A percentile compares a stretch with the other conserved stretches of the same genome.
Evolutionary conservation across 2,329 filamentous ascomycete genomes (phyloP).

Genomic region (Xylariaceae sp.): DNA sequence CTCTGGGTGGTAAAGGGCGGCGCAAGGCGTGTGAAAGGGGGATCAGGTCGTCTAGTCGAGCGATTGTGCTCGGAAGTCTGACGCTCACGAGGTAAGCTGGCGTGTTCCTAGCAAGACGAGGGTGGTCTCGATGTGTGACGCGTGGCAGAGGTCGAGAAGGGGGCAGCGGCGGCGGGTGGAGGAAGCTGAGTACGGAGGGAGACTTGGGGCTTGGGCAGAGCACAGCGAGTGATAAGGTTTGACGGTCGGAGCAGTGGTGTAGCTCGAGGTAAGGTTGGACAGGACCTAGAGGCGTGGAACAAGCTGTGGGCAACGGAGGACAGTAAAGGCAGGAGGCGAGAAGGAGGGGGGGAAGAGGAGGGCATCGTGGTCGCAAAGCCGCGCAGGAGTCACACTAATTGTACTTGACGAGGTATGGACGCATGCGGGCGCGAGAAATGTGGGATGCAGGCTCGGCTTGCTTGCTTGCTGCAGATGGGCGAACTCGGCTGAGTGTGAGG

Average conservation of each 20-base stretch:
- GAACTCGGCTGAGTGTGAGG: too few relatives aligned
- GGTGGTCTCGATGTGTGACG: slow-evolving; percentile 6
- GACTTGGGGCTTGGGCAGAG: neutral
- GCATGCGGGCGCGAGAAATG: neutral
- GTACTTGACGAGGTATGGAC: slow-evolving; percentile 9
- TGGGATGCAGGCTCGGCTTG: neutral
- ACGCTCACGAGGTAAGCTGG: slow-evolving; percentile 19
- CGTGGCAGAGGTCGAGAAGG: slow-evolving; percentile 10
- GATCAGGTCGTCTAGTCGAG: slow-evolving; percentile 3
- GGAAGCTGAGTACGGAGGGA: neutral
- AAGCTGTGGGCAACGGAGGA: neutral
- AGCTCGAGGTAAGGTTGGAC: too few relatives aligned
- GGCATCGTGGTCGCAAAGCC: slow-evolving; percentile 5
- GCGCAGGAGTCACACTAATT: slow-evolving; percentile 11
- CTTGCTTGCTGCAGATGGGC: too few relatives aligned
- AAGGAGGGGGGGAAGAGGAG: slow-evolving; percentile 1
- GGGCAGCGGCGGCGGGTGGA: neutral
- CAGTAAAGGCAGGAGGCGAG: slow-evolving; percentile 1
- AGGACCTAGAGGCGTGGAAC: neutral
- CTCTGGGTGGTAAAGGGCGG: slow-evolving; percentile 9
- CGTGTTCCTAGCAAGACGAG: slow-evolving; percentile 20
- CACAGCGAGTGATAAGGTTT: slow-evolving; percentile 1
- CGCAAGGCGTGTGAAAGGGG: neutral
- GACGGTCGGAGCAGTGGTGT: slow-evolving; percentile 1
- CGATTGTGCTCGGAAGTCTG: slow-evolving; percentile 7